Evolutionary conservation across 2,329 filamentous ascomycete species (phyloP), one percentile per base, ranked within the genome.

Genomic region (Cadophora gregata): DNA sequence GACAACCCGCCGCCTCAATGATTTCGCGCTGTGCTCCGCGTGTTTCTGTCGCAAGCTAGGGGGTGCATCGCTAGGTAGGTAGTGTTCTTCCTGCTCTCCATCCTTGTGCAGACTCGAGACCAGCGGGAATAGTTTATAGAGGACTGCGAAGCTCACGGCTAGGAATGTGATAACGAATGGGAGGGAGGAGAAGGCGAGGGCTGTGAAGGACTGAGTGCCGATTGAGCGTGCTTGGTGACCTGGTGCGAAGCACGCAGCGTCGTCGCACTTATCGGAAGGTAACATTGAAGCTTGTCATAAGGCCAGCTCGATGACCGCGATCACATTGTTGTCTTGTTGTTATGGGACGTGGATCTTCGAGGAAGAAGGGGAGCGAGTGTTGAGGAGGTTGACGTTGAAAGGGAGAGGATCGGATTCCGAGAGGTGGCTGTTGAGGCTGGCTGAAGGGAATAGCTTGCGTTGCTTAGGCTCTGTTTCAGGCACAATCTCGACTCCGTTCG

Each of bases 161-260:
- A 86, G 70, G 78, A 95, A 95, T 45, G 92, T 91, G 66, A 88
- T 77, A 66, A 92, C 77, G 77, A 96, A 93, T 0, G 92, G 92
- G 3, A 86, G 77, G 10, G 86, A 83, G 27, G 92, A 86, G 66
- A 92, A 84, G 59, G 89, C 72, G 45, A 88, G 77, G 36, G 83
- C 80, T 53, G 84, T 80, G 42, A 84, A 74, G 36, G 73, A 71
- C 50, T 67, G 45, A 5, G 72, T 69, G 64, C 66, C 63, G 16
- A 70, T 55, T 19, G 67, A 65, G 48, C 67, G 73, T 29, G 51
- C 63, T 42, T 71, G 67, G 62, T 69, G 63, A 47, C 69, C 71
- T 25, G 72, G 67, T 25, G 69, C 64, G 27, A 61, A 65, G 62
- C 72, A 74, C 45, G 69, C 70, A 63, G 70, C 69, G 42, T 74